phyloP scores from a whole-genome alignment of 306 rosid species.

The Vigna radiata region DNA sequence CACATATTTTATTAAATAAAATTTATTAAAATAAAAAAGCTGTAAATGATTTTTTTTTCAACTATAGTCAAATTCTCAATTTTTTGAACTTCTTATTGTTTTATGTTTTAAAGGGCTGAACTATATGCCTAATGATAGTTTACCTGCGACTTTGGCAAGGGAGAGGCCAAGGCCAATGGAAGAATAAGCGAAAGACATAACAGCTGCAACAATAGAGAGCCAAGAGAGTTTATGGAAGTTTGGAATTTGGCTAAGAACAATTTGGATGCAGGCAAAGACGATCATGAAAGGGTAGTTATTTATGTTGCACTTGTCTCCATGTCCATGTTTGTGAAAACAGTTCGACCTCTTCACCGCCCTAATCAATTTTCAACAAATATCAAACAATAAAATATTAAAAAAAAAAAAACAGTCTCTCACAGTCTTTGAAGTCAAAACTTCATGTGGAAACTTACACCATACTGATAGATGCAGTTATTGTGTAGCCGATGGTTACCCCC shows the following conservation, averaged over 20 bases:
- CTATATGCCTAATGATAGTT: neutral
- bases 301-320: conserved; percentile 54
- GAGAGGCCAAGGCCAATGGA: conserved; percentile 83
- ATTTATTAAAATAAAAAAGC: no score
- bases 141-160: conserved; percentile 66
- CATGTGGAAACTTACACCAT: conserved; percentile 67
- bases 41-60: no score
- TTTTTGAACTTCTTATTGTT: no score
- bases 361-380: neutral
- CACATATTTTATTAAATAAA: no score
- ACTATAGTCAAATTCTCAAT: no score
- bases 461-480: conserved; percentile 84
- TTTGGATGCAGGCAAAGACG: conserved; percentile 64
- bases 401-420: neutral
- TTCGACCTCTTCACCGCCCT: conserved; percentile 83
- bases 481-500: conserved; percentile 82
- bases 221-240: conserved; percentile 79
- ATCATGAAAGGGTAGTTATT: conserved; percentile 70
- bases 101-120: no score
- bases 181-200: conserved; percentile 88
- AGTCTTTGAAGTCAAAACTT: neutral
- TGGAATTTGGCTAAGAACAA: conserved; percentile 72
- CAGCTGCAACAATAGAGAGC: conserved; percentile 84
- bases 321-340: conserved; percentile 83
- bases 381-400: neutral